A percentile compares a stretch with the other conserved stretches of the same genome.
Evolutionary conservation across 1,284 basidiomycete species (phyloP).

Genomic region (Fomes fomentarius): DNA sequence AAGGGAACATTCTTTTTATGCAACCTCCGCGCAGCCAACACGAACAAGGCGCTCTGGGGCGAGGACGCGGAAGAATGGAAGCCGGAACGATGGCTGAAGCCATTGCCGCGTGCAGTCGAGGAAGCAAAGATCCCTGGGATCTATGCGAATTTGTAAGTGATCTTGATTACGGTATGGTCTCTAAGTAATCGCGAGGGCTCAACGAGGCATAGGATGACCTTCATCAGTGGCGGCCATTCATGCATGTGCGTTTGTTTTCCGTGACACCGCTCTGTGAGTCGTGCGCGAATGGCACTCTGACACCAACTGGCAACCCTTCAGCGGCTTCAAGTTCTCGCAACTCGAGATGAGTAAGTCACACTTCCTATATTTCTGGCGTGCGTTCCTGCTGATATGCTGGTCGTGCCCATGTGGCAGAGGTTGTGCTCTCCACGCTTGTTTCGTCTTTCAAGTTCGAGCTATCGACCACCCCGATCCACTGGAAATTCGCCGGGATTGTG

Average conservation of each 20-base stretch:
- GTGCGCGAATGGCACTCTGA: too few relatives aligned
- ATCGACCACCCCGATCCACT: neutral
- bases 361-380: neutral
- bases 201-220: conserved; percentile 39
- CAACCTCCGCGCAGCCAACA: conserved; percentile 12
- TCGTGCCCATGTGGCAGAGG: neutral
- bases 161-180: neutral
- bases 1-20: conserved; percentile 11
- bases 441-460: neutral
- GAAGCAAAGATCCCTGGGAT: conserved; percentile 22
- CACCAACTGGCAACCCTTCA: conserved; percentile 3
- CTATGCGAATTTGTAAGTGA: conserved; percentile 27
- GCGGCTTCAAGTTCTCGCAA: conserved; percentile 38
- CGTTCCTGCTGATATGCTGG: neutral
- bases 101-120: conserved; percentile 1
- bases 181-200: too few relatives aligned
- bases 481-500: neutral
- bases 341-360: conserved; percentile 39
- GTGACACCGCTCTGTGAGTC: neutral
- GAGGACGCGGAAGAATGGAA: conserved; percentile 10
- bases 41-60: conserved; percentile 6
- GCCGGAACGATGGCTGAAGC: conserved; percentile 7
- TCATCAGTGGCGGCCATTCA: conserved; percentile 33
- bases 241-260: conserved; percentile 32
- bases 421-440: neutral